phyloP scores from a whole-genome alignment of 805 yeast species.

The Candida vaughaniae region DNA sequence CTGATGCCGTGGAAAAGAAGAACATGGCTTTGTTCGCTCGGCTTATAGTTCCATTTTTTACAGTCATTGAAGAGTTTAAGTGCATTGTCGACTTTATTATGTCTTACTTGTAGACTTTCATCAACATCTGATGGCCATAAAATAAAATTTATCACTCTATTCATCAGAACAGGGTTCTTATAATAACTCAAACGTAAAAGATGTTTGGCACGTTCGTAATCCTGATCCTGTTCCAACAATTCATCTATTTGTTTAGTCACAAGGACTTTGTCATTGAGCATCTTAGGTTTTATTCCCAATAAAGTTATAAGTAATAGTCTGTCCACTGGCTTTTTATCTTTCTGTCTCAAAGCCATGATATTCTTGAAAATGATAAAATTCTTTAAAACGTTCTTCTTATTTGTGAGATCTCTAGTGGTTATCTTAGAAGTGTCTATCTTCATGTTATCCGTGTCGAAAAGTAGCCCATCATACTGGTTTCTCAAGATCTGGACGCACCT shows the following conservation, averaged over 20 bases:
- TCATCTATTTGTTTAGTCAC: constrained; percentile 54
- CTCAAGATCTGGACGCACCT: constrained; percentile 28
- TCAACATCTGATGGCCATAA: constrained; percentile 17
- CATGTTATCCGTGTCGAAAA: constrained; percentile 26
- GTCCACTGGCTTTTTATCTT: constrained; percentile 33
- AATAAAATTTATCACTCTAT: constrained; percentile 54
- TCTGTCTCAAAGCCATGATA: constrained; percentile 23
- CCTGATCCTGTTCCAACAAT: constrained; percentile 49
- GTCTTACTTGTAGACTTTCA: constrained; percentile 14
- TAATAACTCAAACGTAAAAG: constrained; percentile 47
- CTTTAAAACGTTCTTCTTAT: constrained; percentile 17
- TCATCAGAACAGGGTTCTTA: constrained; percentile 61
- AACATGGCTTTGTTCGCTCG: constrained; percentile 45
- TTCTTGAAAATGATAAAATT: constrained; percentile 28
- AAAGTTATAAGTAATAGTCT: constrained; percentile 49
- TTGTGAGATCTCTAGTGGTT: constrained; percentile 22
- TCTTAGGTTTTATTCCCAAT: constrained; percentile 58
- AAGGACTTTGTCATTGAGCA: constrained; percentile 55
- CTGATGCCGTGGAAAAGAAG: constrained; percentile 37
- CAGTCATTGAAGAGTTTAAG: constrained; percentile 51
- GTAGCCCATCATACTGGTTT: constrained; percentile 27
- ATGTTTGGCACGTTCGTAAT: constrained; percentile 50
- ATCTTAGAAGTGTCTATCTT: constrained; percentile 22
- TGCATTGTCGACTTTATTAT: constrained; percentile 46
- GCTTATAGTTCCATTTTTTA: constrained; percentile 59